phyloP scores from a whole-genome alignment of 2,329 filamentous ascomycete genomes.

The Cordyceps javanica region DNA sequence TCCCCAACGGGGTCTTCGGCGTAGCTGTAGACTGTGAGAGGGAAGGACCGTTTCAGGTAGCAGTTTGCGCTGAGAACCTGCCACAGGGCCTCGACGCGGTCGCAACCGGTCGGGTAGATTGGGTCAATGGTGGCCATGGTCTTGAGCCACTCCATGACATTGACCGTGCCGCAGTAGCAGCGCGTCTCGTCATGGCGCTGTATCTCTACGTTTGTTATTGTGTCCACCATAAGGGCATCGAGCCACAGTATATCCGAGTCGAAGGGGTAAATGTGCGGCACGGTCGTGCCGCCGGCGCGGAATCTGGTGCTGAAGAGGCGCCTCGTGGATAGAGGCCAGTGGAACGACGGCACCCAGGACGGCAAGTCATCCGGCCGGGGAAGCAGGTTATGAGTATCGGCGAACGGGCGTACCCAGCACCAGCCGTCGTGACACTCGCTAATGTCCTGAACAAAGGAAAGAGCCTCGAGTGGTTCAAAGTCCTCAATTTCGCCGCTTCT shows the following conservation, averaged over 20 bases:
- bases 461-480: background rate
- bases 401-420: conserved; percentile 9
- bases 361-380: background rate
- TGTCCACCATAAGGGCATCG: conserved; percentile 5
- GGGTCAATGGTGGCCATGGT: background rate
- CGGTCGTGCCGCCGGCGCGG: background rate
- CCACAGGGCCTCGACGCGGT: conserved; percentile 12
- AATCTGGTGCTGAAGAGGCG: conserved; percentile 4
- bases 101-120: conserved; percentile 9
- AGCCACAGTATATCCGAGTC: background rate
- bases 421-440: conserved; percentile 1
- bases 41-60: conserved; percentile 6
- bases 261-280: background rate
- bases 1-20: conserved; percentile 9
- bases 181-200: background rate
- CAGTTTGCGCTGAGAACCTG: conserved; percentile 11
- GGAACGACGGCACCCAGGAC: conserved; percentile 13
- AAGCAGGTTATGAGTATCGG: conserved; percentile 6
- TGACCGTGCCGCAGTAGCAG: conserved; percentile 3
- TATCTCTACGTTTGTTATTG: background rate
- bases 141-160: background rate
- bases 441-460: conserved; percentile 6
- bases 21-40: conserved; percentile 5
- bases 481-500: conserved; percentile 9
- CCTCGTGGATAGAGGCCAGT: background rate